phyloP scores from a whole-genome alignment of 1,284 basidiomycete genomes.

The Ganoderma lingzhi region DNA sequence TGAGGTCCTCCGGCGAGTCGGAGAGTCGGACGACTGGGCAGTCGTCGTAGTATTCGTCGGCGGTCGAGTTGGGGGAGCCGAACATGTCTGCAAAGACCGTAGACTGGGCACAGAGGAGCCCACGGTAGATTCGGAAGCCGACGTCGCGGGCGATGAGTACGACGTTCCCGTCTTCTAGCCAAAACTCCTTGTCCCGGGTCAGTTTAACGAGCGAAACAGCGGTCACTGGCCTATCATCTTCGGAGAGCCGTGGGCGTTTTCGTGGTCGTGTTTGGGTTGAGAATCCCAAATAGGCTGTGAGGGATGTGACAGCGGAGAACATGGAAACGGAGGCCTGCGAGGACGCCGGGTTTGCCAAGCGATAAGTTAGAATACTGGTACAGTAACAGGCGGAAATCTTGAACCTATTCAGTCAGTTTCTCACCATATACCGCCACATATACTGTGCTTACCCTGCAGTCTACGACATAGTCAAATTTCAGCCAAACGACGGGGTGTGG shows the following conservation, averaged over 20 bases:
- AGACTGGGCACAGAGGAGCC: slow-evolving; percentile 74
- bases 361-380: not conserved
- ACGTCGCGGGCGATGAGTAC: slow-evolving; percentile 60
- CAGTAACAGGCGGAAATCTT: not conserved
- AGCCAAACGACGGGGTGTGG: not conserved
- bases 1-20: slow-evolving; percentile 23
- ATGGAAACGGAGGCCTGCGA: not conserved
- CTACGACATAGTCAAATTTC: not conserved
- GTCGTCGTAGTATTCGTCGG: slow-evolving; percentile 20
- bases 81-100: slow-evolving; percentile 62
- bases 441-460: not conserved
- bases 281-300: not conserved
- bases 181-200: slow-evolving; percentile 52
- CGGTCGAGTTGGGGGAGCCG: slow-evolving; percentile 20
- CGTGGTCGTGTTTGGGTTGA: not conserved
- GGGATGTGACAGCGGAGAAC: not conserved
- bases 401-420: not conserved
- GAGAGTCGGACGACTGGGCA: slow-evolving; percentile 28
- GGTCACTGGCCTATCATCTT: not conserved
- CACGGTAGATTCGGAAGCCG: slow-evolving; percentile 74
- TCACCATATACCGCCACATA: not conserved
- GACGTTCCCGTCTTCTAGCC: slow-evolving; percentile 76
- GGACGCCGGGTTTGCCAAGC: not conserved
- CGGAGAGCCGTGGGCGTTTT: not conserved
- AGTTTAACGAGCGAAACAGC: not conserved